Evolutionary conservation across 305 asterid genomes (phyloP).

Genomic region (Fraxinus velutina): DNA sequence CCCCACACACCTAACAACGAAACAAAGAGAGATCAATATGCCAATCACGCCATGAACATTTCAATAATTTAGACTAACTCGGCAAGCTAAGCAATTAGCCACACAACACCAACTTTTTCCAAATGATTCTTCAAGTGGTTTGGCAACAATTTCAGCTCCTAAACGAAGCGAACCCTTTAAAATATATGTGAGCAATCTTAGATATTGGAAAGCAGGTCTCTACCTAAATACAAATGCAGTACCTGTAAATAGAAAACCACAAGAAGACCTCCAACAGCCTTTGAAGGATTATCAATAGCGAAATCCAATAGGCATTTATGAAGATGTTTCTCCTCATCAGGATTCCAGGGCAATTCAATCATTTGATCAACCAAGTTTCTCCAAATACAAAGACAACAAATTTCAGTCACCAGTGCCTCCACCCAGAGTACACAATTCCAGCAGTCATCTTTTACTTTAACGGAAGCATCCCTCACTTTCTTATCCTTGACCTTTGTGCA

Average conservation of each 20-base stretch:
- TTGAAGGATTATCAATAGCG: conserved; percentile 60
- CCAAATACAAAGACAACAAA: conserved; percentile 74
- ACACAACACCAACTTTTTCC: not conserved
- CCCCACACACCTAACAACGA: not conserved
- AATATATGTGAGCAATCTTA: not conserved
- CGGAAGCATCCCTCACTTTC: conserved; percentile 42
- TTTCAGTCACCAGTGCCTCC: conserved; percentile 78
- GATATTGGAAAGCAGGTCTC: not conserved
- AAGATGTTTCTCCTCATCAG: conserved; percentile 83
- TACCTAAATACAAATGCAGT: conserved; percentile 10
- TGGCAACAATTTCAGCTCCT: not conserved
- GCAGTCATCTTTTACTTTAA: conserved; percentile 41
- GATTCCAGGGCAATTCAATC: conserved; percentile 90
- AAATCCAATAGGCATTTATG: conserved; percentile 76
- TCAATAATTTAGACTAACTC: not conserved
- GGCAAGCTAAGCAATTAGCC: not conserved
- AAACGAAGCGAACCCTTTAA: not conserved
- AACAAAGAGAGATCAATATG: conserved; percentile 10
- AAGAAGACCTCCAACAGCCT: conserved; percentile 77
- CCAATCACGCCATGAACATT: not conserved
- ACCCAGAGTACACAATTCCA: conserved; percentile 61
- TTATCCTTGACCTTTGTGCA: conserved; percentile 63
- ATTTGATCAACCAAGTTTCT: conserved; percentile 79
- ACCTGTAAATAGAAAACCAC: conserved; percentile 97
- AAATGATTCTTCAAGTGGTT: conserved; percentile 9